A percentile compares a stretch with the other conserved stretches of the same genome.
Evolutionary conservation across 2,329 filamentous ascomycete genomes (phyloP).

Genomic region (Lasiodiplodia citricola): DNA sequence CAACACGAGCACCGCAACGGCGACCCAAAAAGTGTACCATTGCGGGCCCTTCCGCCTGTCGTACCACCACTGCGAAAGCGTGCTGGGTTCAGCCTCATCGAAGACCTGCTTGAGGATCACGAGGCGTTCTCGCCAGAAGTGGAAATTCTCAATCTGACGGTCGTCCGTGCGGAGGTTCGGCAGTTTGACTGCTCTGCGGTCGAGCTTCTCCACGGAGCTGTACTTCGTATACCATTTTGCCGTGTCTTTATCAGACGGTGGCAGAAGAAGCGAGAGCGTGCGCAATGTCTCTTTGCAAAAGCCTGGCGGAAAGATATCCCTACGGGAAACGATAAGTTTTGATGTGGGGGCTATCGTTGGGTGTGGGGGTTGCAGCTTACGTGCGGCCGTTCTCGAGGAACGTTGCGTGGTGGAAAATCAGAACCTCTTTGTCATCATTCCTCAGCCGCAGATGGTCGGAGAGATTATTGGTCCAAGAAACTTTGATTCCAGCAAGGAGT

Average conservation of each 20-base stretch:
- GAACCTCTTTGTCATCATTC: slow-evolving; percentile 46
- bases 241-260: slow-evolving; percentile 34
- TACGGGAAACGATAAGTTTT: slow-evolving; percentile 10
- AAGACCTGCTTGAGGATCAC: slow-evolving; percentile 51
- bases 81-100: slow-evolving; percentile 45
- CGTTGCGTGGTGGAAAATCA: slow-evolving; percentile 50
- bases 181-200: slow-evolving; percentile 35
- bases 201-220: slow-evolving; percentile 31
- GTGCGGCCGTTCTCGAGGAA: slow-evolving; percentile 41
- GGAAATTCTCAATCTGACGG: slow-evolving; percentile 41
- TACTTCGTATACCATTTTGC: slow-evolving; percentile 34
- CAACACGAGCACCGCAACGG: slow-evolving; percentile 41
- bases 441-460: slow-evolving; percentile 48
- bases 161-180: slow-evolving; percentile 41
- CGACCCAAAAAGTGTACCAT: slow-evolving; percentile 57
- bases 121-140: slow-evolving; percentile 52
- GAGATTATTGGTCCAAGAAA: slow-evolving; percentile 48
- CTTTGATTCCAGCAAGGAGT: slow-evolving; percentile 45
- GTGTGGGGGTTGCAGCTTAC: background rate
- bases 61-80: slow-evolving; percentile 50
- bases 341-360: slow-evolving; percentile 7
- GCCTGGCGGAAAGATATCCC: slow-evolving; percentile 37
- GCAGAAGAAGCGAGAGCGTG: slow-evolving; percentile 47
- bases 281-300: slow-evolving; percentile 46
- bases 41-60: slow-evolving; percentile 50